Base-by-base conservation (phyloP, 23 red algal species). In the Gracilariopsis chorda region DNA sequence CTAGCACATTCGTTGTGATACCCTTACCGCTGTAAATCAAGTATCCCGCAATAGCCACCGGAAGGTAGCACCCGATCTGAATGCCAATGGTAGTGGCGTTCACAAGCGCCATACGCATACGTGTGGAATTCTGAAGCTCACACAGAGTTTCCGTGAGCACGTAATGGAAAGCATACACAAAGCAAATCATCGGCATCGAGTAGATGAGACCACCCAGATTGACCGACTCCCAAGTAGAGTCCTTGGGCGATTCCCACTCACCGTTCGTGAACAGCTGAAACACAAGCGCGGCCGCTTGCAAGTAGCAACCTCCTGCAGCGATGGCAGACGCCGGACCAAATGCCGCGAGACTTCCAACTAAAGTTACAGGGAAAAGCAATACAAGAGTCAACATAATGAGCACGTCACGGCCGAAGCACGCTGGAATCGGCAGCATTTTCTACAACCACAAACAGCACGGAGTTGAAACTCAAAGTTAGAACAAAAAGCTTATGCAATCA, bases 131-230 rank as follows among this genome's bases (percentile, higher is more conserved):
- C 35, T 34, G 19, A n/a, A 95, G 59, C 69, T 95, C 93, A 27
- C 51, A 61, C 7, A 95, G 56, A 7, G 93, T 84, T 51, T 95
- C 93, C 17, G 93, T 95, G n/a, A 95, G 77, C 6, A 95, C 86
- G 48, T 95, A 95, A 40, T 95, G 93, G 53, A 80, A 95, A 8
- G 93, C 93, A 39, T 91, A 92, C 0, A 87, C 72, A 61, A 95
- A 95, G 52, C 85, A 83, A 56, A 95, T 75, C 93, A 95, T 82
- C 2, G 93, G 93, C 84, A 90, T 46, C 19, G 75, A 74, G 48
- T 77, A 82, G 3, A 92, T 24, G 10, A 91, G 32, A 19, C 85
- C 93, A 59, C 78, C 80, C 33, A 86, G 47, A 37, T 85, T 58
- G 1, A 87, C 82, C 21, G 80, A 87, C 17, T 56, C 48, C 79